A percentile compares a stretch with the other conserved stretches of the same genome.
phyloP scores from a whole-genome alignment of 2,329 filamentous ascomycete species.

The Neonectria ditissima region DNA sequence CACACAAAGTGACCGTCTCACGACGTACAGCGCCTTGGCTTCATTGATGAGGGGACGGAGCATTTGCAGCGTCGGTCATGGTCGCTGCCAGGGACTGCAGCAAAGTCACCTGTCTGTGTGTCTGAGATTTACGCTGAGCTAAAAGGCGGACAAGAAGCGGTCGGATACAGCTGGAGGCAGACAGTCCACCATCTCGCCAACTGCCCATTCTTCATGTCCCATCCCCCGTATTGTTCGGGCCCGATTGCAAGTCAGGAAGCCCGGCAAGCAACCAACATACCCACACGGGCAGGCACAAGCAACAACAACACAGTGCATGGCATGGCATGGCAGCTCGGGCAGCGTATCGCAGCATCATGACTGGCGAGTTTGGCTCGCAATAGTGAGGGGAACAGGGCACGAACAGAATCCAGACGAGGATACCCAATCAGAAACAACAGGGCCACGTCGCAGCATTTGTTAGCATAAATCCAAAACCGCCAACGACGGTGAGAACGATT shows the following conservation, averaged over 20 bases:
- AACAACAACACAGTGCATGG: slow-evolving; percentile 16
- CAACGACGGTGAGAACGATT: slow-evolving; percentile 43
- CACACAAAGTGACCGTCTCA: slow-evolving; percentile 38
- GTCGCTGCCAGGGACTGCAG: slow-evolving; percentile 16
- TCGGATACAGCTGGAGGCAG: slow-evolving; percentile 30
- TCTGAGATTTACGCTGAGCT: slow-evolving; percentile 35
- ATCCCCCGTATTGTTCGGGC: slow-evolving; percentile 5
- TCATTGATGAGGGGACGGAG: slow-evolving; percentile 25
- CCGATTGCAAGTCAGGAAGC: slow-evolving; percentile 11
- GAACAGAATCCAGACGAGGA: slow-evolving; percentile 2
- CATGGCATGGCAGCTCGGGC: slow-evolving; percentile 10
- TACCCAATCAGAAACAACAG: slow-evolving; percentile 38
- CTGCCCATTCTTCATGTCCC: neutral
- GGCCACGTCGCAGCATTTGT: slow-evolving; percentile 40
- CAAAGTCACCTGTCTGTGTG: slow-evolving; percentile 29
- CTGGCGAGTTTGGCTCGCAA: slow-evolving; percentile 18
- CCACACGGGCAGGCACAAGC: slow-evolving; percentile 4
- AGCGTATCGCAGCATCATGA: slow-evolving; percentile 11
- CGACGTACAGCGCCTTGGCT: slow-evolving; percentile 36
- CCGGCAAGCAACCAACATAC: slow-evolving; percentile 4
- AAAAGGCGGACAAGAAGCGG: slow-evolving; percentile 31
- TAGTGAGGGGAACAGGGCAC: slow-evolving; percentile 21
- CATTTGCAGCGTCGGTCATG: slow-evolving; percentile 10
- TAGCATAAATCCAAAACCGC: slow-evolving; percentile 46
- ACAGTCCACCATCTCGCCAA: neutral